Percentiles rank a stretch among this genome's conserved stretches.
phyloP scores from a whole-genome alignment of 495 filamentous ascomycete species.

The Apodospora peruviana region DNA sequence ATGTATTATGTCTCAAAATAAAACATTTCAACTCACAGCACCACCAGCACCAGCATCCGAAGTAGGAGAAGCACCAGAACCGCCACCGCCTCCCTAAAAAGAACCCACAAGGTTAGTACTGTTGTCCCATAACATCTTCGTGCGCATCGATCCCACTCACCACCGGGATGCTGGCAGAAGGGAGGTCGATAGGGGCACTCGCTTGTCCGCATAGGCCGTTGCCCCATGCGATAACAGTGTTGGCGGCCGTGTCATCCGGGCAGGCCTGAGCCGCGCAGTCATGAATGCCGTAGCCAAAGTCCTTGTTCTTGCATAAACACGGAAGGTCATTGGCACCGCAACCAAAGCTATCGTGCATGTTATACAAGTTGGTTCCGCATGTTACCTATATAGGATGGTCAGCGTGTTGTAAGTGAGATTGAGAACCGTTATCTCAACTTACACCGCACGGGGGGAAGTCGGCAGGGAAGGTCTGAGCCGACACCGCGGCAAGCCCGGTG shows the following conservation, averaged over 20 bases:
- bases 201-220: slow-evolving; percentile 26
- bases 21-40: too few species aligned
- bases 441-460: slow-evolving; percentile 35
- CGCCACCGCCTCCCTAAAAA: too few species aligned
- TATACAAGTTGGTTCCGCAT: slow-evolving; percentile 70
- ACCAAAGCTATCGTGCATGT: slow-evolving; percentile 52
- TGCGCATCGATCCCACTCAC: too few species aligned
- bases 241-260: slow-evolving; percentile 25
- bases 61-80: slow-evolving; percentile 1
- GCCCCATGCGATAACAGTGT: slow-evolving; percentile 28
- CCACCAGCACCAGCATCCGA: too few species aligned
- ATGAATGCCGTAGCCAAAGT: slow-evolving; percentile 71
- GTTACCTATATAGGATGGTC: slow-evolving; percentile 46
- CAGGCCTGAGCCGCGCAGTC: slow-evolving; percentile 73
- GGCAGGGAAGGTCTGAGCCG: slow-evolving; percentile 22
- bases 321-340: slow-evolving; percentile 49
- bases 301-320: slow-evolving; percentile 64
- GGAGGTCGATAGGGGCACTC: slow-evolving; percentile 5
- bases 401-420: slow-evolving; percentile 1
- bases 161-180: slow-evolving; percentile 18
- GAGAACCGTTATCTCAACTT: slow-evolving; percentile 18
- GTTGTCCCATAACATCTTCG: too few species aligned
- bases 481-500: slow-evolving; percentile 22
- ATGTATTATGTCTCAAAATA: too few species aligned
- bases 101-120: too few species aligned